Evolutionary conservation across 768 basidiomycete genomes (phyloP), one percentile per base, ranked within the genome.

Genomic region (Termitomyces sp.): DNA sequence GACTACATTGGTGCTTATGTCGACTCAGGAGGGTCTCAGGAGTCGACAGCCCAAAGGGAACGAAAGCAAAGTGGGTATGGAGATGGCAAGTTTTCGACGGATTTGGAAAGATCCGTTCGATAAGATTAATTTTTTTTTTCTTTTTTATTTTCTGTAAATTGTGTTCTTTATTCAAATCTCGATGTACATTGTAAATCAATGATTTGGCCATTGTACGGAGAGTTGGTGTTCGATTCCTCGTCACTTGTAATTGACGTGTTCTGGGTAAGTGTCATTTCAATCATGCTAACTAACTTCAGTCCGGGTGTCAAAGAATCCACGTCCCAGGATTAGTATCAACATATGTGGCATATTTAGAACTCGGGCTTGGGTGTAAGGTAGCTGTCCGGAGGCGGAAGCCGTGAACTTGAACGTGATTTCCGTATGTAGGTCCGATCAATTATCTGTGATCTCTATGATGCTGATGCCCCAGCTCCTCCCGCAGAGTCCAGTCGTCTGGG

Each of bases 1-100:
- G 85, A 86, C 66, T 85, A 87, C 60, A 76, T 85, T 49, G 75
- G 77, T 48, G 85, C 82, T 30, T 87, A 89, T 70, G 72, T 68
- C 65, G 68, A 73, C 50, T 60, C 61, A 20, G 63, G 57, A 49
- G 36, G 36, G 34, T 59, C 42, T 24, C 42, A 36, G 39, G 57
- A 22, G 50, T 16, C 37, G 30, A 16, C 48, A 30, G 24, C 6
- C 20, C 57, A 44, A n/a, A 27, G 53, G 33, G 52, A 55, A 49
- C 33, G 62, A 41, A 54, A 39, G 27, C 57, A 56, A 22, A 57
- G 64, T 45, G 56, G 65, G 51, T 82, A 83, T 68, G 71, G 67
- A 18, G 68, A 73, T 20, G 79, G 79, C 22, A 75, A 65, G 64
- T 82, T 79, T 63, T 72, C 79, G 30, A 82, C 79, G 42, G 73